Evolutionary conservation across 805 yeast species (phyloP), one percentile per base, ranked within the genome.

Genomic region (Dipodascus geniculatus): DNA sequence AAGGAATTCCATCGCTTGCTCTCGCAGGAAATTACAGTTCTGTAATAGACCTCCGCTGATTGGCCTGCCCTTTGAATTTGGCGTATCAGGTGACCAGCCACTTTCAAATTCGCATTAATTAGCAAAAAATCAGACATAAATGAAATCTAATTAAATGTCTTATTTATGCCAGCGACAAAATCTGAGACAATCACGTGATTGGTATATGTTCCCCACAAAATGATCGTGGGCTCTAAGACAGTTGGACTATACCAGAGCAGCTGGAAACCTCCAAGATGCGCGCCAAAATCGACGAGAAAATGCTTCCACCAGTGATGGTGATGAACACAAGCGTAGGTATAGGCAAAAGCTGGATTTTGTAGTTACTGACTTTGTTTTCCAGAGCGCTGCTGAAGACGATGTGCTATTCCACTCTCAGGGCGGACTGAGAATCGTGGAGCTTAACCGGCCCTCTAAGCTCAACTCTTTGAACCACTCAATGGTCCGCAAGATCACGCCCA

Each of bases 401-500:
- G 93, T 86, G 19, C 73, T 82, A 55, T 86, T 86, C 69, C 64
- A 74, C 55, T 76, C 79, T 61, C 70, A 75, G 56, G 80, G 81
- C 61, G 78, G 81, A 50, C 81, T 93, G 11, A 79, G 96, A 57
- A 71, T 85, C 42, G 73, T 90, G 60, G 77, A 85, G 6, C 74
- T 91, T 59, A 87, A 91, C 72, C 79, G 98, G 56, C 83, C 90
- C 22, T 66, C 74, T 53, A 91, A 91, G 66, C 78, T 93, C 64
- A 93, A 91, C 71, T 90, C 97, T 3, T 74, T 91, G 60, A 84
- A 81, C 67, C 72, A 78, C 23, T 78, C 80, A 54, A 90, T 91
- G 95, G 81, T 87, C 56, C 65, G 74, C 33, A 75, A 80, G 60
- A 82, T 91, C 56, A 72, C 78, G 42, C 88, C 93, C 22, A 78